Evolutionary conservation across 2,329 filamentous ascomycete species (phyloP).

Genomic region (Tetracladium maxilliforme): DNA sequence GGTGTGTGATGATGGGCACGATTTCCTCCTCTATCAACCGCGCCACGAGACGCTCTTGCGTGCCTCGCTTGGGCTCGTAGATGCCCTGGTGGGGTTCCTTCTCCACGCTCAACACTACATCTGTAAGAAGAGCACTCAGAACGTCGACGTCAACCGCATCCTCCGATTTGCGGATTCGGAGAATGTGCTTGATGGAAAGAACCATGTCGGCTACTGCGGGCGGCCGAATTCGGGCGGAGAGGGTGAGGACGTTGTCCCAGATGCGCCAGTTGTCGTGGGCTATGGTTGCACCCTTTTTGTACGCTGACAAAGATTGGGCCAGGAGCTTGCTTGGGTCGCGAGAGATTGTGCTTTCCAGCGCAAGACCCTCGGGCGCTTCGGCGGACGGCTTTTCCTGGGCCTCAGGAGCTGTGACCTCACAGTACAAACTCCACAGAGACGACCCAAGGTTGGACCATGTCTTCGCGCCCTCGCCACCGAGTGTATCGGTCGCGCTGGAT

Average conservation of each 20-base stretch:
- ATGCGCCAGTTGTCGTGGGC: slow-evolving; percentile 83
- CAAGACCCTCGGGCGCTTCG: slow-evolving; percentile 1
- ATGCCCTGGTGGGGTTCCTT: slow-evolving; percentile 10
- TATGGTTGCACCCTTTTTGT: slow-evolving; percentile 73
- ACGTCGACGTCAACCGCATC: slow-evolving; percentile 63
- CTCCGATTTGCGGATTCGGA: slow-evolving; percentile 61
- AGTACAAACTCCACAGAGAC: slow-evolving; percentile 12
- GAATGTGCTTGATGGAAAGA: slow-evolving; percentile 57
- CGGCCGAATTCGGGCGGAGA: slow-evolving; percentile 64
- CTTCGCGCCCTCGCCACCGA: too few species aligned
- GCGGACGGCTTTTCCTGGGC: slow-evolving; percentile 3
- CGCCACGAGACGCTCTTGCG: slow-evolving; percentile 46
- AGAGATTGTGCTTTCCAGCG: slow-evolving; percentile 2
- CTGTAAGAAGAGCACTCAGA: slow-evolving; percentile 55
- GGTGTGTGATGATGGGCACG: slow-evolving; percentile 70
- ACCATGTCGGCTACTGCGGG: slow-evolving; percentile 64
- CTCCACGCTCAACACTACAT: slow-evolving; percentile 38
- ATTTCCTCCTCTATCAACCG: slow-evolving; percentile 62
- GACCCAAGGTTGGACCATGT: slow-evolving; percentile 93
- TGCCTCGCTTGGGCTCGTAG: slow-evolving; percentile 37
- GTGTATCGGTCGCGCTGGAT: slow-evolving; percentile 73
- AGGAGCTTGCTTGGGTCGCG: slow-evolving; percentile 25
- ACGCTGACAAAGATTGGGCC: slow-evolving; percentile 64
- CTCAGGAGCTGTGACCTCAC: slow-evolving; percentile 11
- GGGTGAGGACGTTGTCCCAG: slow-evolving; percentile 91